Evolutionary conservation across 495 filamentous ascomycete species (phyloP).

Genomic region (Aspergillus taichungensis): DNA sequence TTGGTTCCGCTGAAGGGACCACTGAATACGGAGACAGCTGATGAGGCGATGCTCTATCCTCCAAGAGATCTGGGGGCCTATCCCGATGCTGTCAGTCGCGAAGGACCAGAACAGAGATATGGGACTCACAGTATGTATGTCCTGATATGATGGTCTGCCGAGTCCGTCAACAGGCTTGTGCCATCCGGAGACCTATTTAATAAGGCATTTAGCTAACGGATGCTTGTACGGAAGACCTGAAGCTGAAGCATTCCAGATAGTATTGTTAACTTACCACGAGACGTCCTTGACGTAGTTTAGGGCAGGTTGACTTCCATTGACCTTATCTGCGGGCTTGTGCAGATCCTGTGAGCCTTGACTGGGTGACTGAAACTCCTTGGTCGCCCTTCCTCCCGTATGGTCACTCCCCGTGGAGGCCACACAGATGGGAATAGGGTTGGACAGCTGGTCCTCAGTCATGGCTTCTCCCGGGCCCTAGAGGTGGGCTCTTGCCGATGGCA

Average conservation of each 20-base stretch:
- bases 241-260: too few relatives aligned
- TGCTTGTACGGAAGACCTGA: not conserved
- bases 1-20: conserved; percentile 55
- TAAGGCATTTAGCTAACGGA: not conserved
- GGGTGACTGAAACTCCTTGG: not conserved
- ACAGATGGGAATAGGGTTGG: conserved; percentile 18
- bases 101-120: not conserved
- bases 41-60: conserved; percentile 36
- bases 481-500: not conserved
- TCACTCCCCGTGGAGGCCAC: conserved; percentile 22
- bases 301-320: not conserved
- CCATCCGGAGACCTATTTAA: conserved; percentile 64
- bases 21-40: conserved; percentile 52
- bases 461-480: not conserved
- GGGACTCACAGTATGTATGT: conserved; percentile 57
- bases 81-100: conserved; percentile 3
- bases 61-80: conserved; percentile 60
- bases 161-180: conserved; percentile 68
- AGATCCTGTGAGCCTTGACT: not conserved
- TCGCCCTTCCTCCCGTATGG: not conserved
- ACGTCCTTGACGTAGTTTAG: conserved; percentile 49
- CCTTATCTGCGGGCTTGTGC: not conserved
- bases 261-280: conserved; percentile 41
- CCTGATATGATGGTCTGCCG: conserved; percentile 56
- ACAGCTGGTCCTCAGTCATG: conserved; percentile 6